A percentile compares a stretch with the other conserved stretches of the same genome.
Evolutionary conservation across 73 alveolate species (phyloP).

Genomic region (Paramecium sonneborni): DNA sequence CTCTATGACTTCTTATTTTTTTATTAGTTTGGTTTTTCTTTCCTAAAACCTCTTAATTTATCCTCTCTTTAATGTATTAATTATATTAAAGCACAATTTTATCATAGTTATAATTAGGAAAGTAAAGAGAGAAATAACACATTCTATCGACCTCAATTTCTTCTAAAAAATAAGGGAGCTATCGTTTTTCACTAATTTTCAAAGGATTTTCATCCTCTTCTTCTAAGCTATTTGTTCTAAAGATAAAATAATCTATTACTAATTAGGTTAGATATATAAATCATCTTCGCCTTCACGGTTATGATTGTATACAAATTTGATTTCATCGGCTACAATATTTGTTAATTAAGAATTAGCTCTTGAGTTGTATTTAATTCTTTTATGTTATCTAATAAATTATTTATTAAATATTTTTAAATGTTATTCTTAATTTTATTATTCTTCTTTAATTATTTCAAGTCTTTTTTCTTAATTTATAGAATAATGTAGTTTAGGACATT

Average conservation of each 20-base stretch:
- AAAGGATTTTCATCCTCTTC: not conserved
- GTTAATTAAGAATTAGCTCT: constrained; percentile 1
- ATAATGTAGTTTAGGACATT: constrained; percentile 4
- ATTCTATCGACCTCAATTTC: constrained; percentile 24
- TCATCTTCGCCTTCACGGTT: not conserved
- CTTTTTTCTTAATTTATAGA: not conserved
- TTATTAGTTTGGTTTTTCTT: not conserved
- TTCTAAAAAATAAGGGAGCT: not conserved
- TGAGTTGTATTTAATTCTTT: constrained; percentile 14
- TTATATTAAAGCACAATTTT: not conserved
- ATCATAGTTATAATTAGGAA: constrained; percentile 8
- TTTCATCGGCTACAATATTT: constrained; percentile 33
- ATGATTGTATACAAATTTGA: not conserved
- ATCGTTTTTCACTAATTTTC: not conserved
- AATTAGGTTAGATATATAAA: not conserved
- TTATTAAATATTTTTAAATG: not conserved
- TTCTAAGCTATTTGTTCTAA: not conserved
- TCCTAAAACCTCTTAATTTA: not conserved
- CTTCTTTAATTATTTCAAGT: not conserved
- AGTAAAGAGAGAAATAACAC: not conserved
- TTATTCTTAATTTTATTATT: not conserved
- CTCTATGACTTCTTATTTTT: not conserved
- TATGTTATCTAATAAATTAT: not conserved
- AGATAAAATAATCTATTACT: not conserved
- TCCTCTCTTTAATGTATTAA: not conserved